These are phyloP conservation scores for Coniochaeta prunicola DNA, from an alignment of 2,329 filamentous ascomycete genomes.

Conservation along the genomic window DNA sequence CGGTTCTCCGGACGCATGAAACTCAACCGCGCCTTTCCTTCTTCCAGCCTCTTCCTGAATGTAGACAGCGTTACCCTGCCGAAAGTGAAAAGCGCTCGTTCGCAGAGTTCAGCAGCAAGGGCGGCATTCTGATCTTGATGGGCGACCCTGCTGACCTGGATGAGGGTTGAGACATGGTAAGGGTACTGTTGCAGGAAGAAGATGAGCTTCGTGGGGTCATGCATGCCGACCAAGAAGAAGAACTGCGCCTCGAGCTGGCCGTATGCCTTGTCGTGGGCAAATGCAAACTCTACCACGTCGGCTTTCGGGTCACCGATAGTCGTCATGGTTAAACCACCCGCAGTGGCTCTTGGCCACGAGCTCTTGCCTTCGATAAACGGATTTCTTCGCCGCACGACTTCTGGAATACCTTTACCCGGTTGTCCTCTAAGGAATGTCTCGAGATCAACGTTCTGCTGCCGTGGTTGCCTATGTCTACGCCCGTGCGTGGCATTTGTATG, in stretches of 20 bases:
- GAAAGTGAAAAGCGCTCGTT: constrained; percentile 87
- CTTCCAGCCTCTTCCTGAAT: constrained; percentile 68
- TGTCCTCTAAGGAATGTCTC: constrained; percentile 44
- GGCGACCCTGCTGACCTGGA: constrained; percentile 87
- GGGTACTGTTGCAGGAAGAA: constrained; percentile 66
- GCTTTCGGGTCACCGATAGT: constrained; percentile 30
- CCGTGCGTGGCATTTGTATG: constrained; percentile 32
- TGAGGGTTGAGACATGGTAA: constrained; percentile 88
- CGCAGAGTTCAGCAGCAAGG: constrained; percentile 77
- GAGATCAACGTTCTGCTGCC: constrained; percentile 46
- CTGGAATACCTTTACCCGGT: constrained; percentile 57
- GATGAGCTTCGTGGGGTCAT: constrained; percentile 76
- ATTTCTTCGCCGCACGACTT: constrained; percentile 68
- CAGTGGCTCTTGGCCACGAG: constrained; percentile 73
- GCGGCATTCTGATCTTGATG: constrained; percentile 87
- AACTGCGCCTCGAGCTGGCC: constrained; percentile 70
- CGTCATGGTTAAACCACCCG: constrained; percentile 80
- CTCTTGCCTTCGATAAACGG: constrained; percentile 82
- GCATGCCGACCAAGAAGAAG: constrained; percentile 71
- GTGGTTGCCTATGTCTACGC: constrained; percentile 25
- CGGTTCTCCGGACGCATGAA: constrained; percentile 81
- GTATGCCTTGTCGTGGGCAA: constrained; percentile 69
- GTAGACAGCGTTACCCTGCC: constrained; percentile 81
- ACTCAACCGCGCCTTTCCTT: constrained; percentile 73
- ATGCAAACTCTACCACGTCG: constrained; percentile 66